phyloP scores from a whole-genome alignment of 352 stramenopile species.

The Plasmopara muralis region DNA sequence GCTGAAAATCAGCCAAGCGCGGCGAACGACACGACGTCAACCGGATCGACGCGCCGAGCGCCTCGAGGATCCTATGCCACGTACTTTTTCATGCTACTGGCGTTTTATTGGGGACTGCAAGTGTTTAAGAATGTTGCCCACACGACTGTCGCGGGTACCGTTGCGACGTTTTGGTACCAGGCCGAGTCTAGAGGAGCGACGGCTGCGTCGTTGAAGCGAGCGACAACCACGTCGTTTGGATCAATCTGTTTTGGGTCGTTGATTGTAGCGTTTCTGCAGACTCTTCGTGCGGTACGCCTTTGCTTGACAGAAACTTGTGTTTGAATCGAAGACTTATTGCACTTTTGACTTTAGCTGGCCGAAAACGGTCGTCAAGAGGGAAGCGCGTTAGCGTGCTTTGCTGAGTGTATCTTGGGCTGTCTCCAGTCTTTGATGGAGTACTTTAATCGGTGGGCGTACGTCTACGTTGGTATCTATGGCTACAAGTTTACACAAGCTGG shows the following conservation, averaged over 20 bases:
- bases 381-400: conserved; percentile 65
- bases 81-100: conserved; percentile 62
- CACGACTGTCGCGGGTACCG: conserved; percentile 87
- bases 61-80: conserved; percentile 31
- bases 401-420: conserved; percentile 77
- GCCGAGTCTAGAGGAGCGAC: conserved; percentile 82
- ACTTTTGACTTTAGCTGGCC: conserved; percentile 36
- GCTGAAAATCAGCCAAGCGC: conserved; percentile 37
- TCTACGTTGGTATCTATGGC: conserved; percentile 92
- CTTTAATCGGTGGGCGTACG: conserved; percentile 92
- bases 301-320: not conserved
- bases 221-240: conserved; percentile 89
- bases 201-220: conserved; percentile 71
- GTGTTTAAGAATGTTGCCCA: conserved; percentile 92
- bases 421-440: conserved; percentile 87
- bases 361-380: conserved; percentile 66
- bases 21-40: conserved; percentile 16
- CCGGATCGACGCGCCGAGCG: conserved; percentile 30
- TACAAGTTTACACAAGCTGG: conserved; percentile 92
- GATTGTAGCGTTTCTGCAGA: conserved; percentile 90
- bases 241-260: conserved; percentile 95
- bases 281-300: conserved; percentile 57
- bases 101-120: conserved; percentile 92
- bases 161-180: conserved; percentile 95
- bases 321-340: too few relatives aligned